Conservation (phyloP, 306 rosid genomes). For the Medicago lupulina region DNA sequence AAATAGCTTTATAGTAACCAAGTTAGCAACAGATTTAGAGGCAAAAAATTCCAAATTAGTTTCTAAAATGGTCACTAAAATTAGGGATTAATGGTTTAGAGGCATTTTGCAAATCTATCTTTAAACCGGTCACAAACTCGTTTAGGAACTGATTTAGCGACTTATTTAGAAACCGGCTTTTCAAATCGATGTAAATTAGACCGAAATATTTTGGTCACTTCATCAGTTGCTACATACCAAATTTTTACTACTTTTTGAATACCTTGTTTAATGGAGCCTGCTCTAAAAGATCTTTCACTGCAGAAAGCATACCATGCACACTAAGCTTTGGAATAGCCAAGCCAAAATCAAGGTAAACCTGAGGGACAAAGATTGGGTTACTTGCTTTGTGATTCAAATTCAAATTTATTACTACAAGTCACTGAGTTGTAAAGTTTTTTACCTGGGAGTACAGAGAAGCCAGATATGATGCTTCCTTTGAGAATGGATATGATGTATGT, state of each 20-base stretch:
- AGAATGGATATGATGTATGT: slow-evolving; percentile 90
- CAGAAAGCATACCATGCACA: slow-evolving; percentile 82
- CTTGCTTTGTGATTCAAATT: slow-evolving; percentile 17
- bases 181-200: neutral
- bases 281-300: slow-evolving; percentile 86
- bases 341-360: slow-evolving; percentile 95
- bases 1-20: no score
- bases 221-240: no score
- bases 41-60: no score
- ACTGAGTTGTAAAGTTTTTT: slow-evolving; percentile 36
- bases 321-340: slow-evolving; percentile 92
- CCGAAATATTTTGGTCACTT: neutral
- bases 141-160: no score
- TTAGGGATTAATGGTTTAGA: no score
- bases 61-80: no score
- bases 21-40: no score
- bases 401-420: slow-evolving; percentile 12
- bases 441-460: slow-evolving; percentile 89
- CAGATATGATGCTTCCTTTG: slow-evolving; percentile 90
- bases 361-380: slow-evolving; percentile 38
- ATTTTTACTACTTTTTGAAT: neutral
- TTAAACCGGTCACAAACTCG: neutral
- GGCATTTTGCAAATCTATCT: neutral
- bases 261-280: slow-evolving; percentile 91
- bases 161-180: neutral